Evolutionary conservation across 1,284 basidiomycete genomes (phyloP), one percentile per base, ranked within the genome.

Genomic region (Microbotryum saponariae): DNA sequence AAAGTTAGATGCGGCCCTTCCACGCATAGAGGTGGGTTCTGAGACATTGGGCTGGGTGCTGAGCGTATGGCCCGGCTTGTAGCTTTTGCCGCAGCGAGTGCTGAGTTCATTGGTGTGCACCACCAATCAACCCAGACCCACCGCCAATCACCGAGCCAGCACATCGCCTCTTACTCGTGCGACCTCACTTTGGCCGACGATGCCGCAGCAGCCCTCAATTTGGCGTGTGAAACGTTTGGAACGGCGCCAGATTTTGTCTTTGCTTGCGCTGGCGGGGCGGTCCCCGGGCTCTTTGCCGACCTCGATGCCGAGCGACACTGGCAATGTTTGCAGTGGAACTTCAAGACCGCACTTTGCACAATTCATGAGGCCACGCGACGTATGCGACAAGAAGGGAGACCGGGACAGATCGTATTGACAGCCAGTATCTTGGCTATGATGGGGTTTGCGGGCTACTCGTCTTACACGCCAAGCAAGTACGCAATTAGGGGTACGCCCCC

Each of bases 391-490:
- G 77, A 81, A 47, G 77, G 78, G 27, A 77, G 78, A 20, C 79
- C 81, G 56, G 77, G 79, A 21, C 89, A 87, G 72, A 85, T 97
- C 61, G 81, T 91, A 5, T 83, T 97, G 55, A 84, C 90, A 25
- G 86, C 86, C 9, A 92, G 89, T 0, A 82, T 86, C n/a, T 75
- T 94, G 18, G 88, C 86, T 0, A 84, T 87, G 68, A 87, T 91
- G 78, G 82, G 85, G 1, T 81, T 97, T 55, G 78, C 89, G 20
- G 93, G 94, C 1, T 97, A 88, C 71, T 80, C 87, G 4, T 82
- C 86, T 2, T 97, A 98, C 74, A 79, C 88, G 1, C 91, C 93
- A 0, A 88, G 85, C 54, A 97, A 97, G 75, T 86, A 88, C 70
- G 94, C 94, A 12, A 76, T 97, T 18, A 80, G 91, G 77, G 92